Conservation (phyloP, 257 asterid genomes). For the Mentha longifolia region DNA sequence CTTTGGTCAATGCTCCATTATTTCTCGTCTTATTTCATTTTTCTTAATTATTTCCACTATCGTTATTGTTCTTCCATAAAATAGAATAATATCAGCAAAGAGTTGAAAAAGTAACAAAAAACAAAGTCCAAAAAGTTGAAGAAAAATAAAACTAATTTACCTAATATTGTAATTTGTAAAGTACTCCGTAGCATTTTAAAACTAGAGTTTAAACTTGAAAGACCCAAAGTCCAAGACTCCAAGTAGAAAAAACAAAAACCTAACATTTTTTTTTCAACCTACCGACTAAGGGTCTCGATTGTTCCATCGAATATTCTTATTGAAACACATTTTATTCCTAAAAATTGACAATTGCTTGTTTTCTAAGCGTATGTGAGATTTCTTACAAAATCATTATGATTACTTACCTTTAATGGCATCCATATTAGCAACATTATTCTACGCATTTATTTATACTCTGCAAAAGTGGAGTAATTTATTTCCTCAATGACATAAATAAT, state of each 20-base stretch:
- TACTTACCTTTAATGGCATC: not conserved
- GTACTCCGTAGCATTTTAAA: no score
- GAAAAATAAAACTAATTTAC: not conserved
- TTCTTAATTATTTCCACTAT: not conserved
- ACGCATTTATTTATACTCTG: not conserved
- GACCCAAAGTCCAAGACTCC: not conserved
- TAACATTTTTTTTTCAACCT: not conserved
- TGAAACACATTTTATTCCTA: not conserved
- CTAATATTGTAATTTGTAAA: no score
- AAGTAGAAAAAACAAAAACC: not conserved
- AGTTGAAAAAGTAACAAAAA: not conserved
- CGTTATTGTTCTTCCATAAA: not conserved
- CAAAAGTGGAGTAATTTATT: not conserved
- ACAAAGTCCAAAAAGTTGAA: no score
- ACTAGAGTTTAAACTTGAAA: not conserved
- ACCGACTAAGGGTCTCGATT: slow-evolving; percentile 18
- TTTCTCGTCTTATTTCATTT: slow-evolving; percentile 1
- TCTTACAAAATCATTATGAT: slow-evolving; percentile 1
- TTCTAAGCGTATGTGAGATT: slow-evolving; percentile 6
- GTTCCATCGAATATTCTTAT: slow-evolving; percentile 39
- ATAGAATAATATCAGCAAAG: not conserved
- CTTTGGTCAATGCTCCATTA: slow-evolving; percentile 25
- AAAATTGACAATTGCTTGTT: slow-evolving; percentile 23
- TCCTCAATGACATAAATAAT: not conserved
- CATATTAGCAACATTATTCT: slow-evolving; percentile 1